Conservation (phyloP, 345 rosid species). For the Trapa bicornis region DNA sequence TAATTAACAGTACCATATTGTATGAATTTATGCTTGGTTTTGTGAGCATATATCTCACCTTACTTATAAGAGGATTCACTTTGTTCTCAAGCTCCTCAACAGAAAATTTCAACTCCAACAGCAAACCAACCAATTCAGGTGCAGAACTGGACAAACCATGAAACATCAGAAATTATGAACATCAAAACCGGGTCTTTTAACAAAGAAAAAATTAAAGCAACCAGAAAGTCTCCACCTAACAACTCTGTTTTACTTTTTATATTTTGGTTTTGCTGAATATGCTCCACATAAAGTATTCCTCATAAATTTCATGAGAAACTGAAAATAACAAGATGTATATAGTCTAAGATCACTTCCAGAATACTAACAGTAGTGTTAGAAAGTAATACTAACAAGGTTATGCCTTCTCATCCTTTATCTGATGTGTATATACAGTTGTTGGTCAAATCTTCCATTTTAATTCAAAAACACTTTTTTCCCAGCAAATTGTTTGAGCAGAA, state of each 20-base stretch:
- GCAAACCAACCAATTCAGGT: constrained; percentile 80
- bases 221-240: background rate
- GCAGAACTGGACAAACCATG: constrained; percentile 49
- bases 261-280: background rate
- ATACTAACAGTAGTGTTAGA: background rate
- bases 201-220: background rate
- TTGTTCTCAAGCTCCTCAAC: constrained; percentile 55
- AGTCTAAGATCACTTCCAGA: background rate
- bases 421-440: too few species aligned
- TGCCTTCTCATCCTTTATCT: background rate
- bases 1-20: background rate
- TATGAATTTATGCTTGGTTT: background rate
- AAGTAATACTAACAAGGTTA: background rate
- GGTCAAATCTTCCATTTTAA: background rate
- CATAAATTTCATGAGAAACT: background rate
- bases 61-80: constrained; percentile 54
- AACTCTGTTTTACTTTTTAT: too few species aligned
- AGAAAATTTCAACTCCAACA: constrained; percentile 67
- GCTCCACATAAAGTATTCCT: background rate
- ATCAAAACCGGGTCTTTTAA: background rate
- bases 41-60: constrained; percentile 24
- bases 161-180: background rate
- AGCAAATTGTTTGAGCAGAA: background rate
- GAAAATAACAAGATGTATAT: background rate
- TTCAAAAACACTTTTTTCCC: background rate